Evolutionary conservation across 257 asterid genomes (phyloP), one percentile per base, ranked within the genome.

Genomic region (Leonotis leonurus): DNA sequence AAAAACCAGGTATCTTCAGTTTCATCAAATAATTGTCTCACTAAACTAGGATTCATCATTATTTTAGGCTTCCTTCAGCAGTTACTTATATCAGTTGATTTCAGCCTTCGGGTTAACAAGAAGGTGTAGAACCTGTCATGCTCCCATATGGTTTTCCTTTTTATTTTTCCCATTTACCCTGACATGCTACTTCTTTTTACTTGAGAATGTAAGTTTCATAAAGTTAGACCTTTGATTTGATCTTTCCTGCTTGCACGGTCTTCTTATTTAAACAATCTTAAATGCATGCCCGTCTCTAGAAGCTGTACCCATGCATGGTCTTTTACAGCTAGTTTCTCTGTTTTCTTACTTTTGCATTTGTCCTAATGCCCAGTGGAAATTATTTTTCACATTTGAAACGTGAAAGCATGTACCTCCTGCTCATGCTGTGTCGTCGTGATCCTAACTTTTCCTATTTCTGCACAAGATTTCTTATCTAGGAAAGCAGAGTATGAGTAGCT

Each of bases 171-270:
- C 27, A 30, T 48, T 48, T 45, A 46, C 43, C 60, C 41, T 24
- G 5, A 22, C 6, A 12, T 36, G 56, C 46, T 13, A 49, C 26
- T 22, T 32, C 20, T 21, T 45, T 14, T 54, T 64, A 48, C 41
- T 36, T 17, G 29, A 14, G 48, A 40, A 27, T 43, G 66, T 35
- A 16, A 67, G 52, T 57, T 57, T 56, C 53, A 46, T 44, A 30
- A 32, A 22, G 40, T 14, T 53, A 41, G 35, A 30, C 54, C 6
- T 11, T 55, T 68, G 61, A 40, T 69, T 52, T 69, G 74, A 60
- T 50, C 63, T 60, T 51, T 69, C 73, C 60, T 68, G 44, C 67
- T 36, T 58, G 53, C 40, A 41, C 52, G 12, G 43, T 68, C 33
- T 50, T n/a, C 67, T 26, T 29, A 48, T 46, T 52, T 17, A 68